Evolutionary conservation across 345 rosid genomes (phyloP).

Genomic region (Crucihimalaya himalaica): DNA sequence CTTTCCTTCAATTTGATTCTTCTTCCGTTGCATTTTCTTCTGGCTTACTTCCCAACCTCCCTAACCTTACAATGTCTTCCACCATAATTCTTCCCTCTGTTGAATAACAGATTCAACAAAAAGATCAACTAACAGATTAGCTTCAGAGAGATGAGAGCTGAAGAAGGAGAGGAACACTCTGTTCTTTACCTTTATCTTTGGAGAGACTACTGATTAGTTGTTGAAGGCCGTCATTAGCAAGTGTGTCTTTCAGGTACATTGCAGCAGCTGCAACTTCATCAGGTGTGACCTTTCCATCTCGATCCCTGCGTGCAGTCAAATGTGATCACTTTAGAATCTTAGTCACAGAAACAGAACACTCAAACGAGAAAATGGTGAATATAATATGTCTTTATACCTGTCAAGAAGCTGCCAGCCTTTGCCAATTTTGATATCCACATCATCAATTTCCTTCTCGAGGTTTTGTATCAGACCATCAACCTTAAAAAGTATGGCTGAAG

Average conservation of each 20-base stretch:
- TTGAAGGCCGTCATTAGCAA: slow-evolving; percentile 76
- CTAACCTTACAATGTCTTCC: slow-evolving; percentile 87
- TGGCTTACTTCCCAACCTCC: slow-evolving; percentile 69
- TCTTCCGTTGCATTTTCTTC: slow-evolving; percentile 62
- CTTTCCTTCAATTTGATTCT: slow-evolving; percentile 31
- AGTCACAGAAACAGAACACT: slow-evolving; percentile 2
- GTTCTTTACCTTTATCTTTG: slow-evolving; percentile 68
- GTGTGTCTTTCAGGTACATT: slow-evolving; percentile 65
- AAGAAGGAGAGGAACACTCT: not conserved
- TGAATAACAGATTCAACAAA: slow-evolving; percentile 10
- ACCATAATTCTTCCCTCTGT: slow-evolving; percentile 94
- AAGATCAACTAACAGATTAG: slow-evolving; percentile 2
- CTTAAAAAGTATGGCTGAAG: slow-evolving; percentile 39
- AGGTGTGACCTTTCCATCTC: slow-evolving; percentile 84
- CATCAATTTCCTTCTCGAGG: slow-evolving; percentile 90
- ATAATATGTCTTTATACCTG: slow-evolving; percentile 47
- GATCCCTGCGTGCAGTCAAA: slow-evolving; percentile 53
- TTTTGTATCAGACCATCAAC: slow-evolving; percentile 85
- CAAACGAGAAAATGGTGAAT: not conserved
- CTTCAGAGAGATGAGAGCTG: slow-evolving; percentile 7
- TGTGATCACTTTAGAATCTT: not conserved
- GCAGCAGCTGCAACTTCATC: slow-evolving; percentile 94
- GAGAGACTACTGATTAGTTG: slow-evolving; percentile 74
- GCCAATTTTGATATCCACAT: slow-evolving; percentile 78
- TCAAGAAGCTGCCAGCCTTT: slow-evolving; percentile 79